Evolutionary conservation across 495 filamentous ascomycete species (phyloP).

Genomic region (Daldinia loculata): DNA sequence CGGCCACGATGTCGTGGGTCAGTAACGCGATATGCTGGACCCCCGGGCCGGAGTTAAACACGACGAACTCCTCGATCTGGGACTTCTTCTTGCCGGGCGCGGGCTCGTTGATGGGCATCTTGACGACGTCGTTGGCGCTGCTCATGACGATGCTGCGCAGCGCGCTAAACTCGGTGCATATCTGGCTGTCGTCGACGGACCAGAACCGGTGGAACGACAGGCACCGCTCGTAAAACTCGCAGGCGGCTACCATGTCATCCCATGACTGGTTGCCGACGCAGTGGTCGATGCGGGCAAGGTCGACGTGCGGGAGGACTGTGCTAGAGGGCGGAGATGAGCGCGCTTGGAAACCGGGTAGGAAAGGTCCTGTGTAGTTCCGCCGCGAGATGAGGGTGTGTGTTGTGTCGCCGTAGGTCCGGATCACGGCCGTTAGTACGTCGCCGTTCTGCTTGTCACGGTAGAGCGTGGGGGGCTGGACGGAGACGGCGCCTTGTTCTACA

Average conservation of each 20-base stretch:
- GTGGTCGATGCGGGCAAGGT: conserved; percentile 81
- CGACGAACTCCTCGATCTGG: conserved; percentile 93
- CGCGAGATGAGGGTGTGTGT: conserved; percentile 87
- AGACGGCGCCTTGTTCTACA: conserved; percentile 69
- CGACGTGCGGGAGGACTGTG: conserved; percentile 64
- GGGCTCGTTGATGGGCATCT: conserved; percentile 98
- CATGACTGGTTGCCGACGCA: conserved; percentile 95
- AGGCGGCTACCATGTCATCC: conserved; percentile 83
- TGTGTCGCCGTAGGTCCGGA: conserved; percentile 90
- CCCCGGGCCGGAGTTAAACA: conserved; percentile 84
- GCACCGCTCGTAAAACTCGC: conserved; percentile 86
- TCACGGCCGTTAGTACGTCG: conserved; percentile 71
- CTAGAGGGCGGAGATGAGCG: conserved; percentile 36
- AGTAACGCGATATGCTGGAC: conserved; percentile 92
- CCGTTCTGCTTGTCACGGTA: conserved; percentile 63
- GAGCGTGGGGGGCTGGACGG: conserved; percentile 65
- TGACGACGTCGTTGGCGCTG: conserved; percentile 76
- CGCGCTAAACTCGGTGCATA: conserved; percentile 89
- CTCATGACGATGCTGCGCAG: conserved; percentile 89
- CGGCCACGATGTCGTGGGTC: conserved; percentile 77
- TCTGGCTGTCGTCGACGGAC: conserved; percentile 86
- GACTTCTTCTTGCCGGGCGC: conserved; percentile 83
- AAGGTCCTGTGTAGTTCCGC: conserved; percentile 69
- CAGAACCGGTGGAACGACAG: conserved; percentile 96
- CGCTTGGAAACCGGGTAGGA: conserved; percentile 82